Base-by-base conservation (phyloP, 768 basidiomycete species). In the Galerina marginata region DNA sequence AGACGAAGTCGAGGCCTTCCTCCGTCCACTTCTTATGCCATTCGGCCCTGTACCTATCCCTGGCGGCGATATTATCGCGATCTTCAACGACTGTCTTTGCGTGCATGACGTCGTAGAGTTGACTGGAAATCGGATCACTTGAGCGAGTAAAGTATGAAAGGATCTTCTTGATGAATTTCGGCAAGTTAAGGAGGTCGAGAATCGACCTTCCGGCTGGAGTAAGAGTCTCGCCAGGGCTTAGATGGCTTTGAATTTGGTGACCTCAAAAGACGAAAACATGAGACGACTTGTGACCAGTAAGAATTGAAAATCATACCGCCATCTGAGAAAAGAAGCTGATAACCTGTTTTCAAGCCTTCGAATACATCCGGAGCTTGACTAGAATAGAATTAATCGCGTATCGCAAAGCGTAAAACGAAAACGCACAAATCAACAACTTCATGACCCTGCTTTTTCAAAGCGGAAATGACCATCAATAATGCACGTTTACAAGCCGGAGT, bases 401-500 rank as follows among this genome's bases (percentile, higher is more conserved):
- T 62, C n/a, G 58, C 37, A 12, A 50, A 53, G 33, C 33, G 25
- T 42, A n/a, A 25, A 39, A 54, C 23, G 9, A 20, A 26, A 14
- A 75, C 83, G 37, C 69, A 88, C 89, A 90, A 82, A 43, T 83
- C 75, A 11, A 87, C 83, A 25, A 90, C 79, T 71, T 88, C 83
- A 60, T 90, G 87, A 2, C 87, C 89, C 54, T 86, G 77, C 53
- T 78, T 79, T 59, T 80, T 74, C 23, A 91, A 80, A 37, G 85
- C 81, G 4, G 81, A 70, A 7, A 80, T 77, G 16, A 86, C 86
- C 60, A 69, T 77, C 9, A 76, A 72, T 11, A 90, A 73, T 2
- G 85, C 84, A 11, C 89, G 82, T 63, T 72, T 73, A 62, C 89
- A 90, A 4, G 89, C 86, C 23, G 89, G 89, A 9, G 84, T 83